Conservation (phyloP, 164 flowering plant genomes). For the Akebia trifoliata region DNA sequence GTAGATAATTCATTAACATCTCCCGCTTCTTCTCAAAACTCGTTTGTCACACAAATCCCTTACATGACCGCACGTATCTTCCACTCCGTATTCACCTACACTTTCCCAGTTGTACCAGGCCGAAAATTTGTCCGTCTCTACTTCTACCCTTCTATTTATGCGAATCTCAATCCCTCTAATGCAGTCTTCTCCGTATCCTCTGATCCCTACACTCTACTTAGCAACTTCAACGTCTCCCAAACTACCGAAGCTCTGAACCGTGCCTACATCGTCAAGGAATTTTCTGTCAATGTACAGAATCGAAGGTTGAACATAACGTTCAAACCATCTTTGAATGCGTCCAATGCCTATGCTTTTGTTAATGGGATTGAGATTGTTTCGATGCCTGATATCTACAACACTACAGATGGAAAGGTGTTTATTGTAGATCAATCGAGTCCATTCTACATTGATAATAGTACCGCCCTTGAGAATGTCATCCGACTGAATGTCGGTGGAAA, state of each 20-base stretch:
- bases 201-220: constrained; percentile 49
- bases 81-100: constrained; percentile 56
- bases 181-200: constrained; percentile 52
- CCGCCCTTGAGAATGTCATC: constrained; percentile 62
- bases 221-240: constrained; percentile 66
- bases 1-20: constrained; percentile 30
- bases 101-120: constrained; percentile 62
- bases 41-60: constrained; percentile 62
- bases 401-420: constrained; percentile 15
- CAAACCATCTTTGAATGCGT: constrained; percentile 35
- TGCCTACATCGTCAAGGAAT: constrained; percentile 64
- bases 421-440: constrained; percentile 38
- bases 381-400: constrained; percentile 64
- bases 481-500: constrained; percentile 86
- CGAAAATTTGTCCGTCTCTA: constrained; percentile 63
- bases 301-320: constrained; percentile 49
- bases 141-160: constrained; percentile 63
- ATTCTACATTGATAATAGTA: constrained; percentile 38
- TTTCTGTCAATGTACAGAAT: constrained; percentile 42
- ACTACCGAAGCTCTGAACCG: constrained; percentile 54
- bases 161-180: constrained; percentile 33
- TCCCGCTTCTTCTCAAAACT: constrained; percentile 49
- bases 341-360: constrained; percentile 69
- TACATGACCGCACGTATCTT: constrained; percentile 77
- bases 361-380: constrained; percentile 91